phyloP scores from a whole-genome alignment of 1,284 basidiomycete species.

The Abortiporus biennis region DNA sequence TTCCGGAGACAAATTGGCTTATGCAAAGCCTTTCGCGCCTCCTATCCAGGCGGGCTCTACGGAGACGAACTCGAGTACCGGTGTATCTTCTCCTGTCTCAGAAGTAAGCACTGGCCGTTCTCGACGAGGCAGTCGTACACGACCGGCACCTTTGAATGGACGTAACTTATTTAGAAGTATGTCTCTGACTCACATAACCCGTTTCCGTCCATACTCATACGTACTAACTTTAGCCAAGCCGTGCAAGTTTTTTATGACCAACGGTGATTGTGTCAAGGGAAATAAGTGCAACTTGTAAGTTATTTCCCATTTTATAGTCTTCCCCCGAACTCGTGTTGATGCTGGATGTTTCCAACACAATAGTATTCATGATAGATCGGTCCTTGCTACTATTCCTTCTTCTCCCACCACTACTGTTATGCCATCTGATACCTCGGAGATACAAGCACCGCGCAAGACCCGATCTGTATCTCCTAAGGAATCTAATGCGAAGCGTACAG shows the following conservation, averaged over 20 bases:
- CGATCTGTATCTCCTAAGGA: conserved; percentile 23
- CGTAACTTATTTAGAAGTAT: neutral
- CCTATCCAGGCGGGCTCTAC: neutral
- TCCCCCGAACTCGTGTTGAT: neutral
- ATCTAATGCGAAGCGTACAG: conserved; percentile 20
- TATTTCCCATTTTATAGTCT: neutral
- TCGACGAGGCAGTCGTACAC: neutral
- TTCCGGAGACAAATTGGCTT: neutral
- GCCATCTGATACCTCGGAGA: conserved; percentile 5
- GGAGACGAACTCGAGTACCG: neutral
- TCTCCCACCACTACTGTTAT: neutral
- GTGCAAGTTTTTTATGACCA: conserved; percentile 50
- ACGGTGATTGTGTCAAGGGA: conserved; percentile 51
- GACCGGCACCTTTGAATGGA: neutral
- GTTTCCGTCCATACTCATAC: neutral
- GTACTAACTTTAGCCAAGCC: conserved; percentile 47
- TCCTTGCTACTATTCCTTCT: neutral
- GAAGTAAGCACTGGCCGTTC: too few species aligned
- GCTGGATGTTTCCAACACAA: conserved; percentile 7
- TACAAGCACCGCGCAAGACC: conserved; percentile 12
- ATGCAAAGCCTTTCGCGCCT: too few species aligned
- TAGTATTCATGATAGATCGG: conserved; percentile 11
- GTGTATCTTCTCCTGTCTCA: too few species aligned
- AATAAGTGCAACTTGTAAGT: conserved; percentile 65
- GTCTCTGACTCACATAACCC: neutral